phyloP scores from a whole-genome alignment of 2,329 filamentous ascomycete species.

The Macrophomina phaseolina region DNA sequence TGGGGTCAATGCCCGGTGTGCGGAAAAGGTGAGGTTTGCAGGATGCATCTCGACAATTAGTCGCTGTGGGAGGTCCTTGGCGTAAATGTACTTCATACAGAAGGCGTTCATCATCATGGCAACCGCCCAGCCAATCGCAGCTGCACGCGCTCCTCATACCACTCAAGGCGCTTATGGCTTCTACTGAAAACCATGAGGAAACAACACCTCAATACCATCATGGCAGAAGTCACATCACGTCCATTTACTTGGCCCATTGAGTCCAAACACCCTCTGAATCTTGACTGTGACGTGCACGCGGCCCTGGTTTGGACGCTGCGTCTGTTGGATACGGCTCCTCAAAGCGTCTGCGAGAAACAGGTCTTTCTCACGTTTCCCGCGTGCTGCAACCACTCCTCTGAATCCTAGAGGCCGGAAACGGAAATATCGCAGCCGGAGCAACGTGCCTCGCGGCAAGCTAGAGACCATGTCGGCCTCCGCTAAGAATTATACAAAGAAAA shows the following conservation, averaged over 20 bases:
- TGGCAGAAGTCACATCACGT: too few relatives aligned
- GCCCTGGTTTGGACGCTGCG: not conserved
- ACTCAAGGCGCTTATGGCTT: not conserved
- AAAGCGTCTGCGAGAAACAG: conserved; percentile 2
- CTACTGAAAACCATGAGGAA: not conserved
- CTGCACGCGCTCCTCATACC: not conserved
- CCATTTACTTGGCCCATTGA: too few relatives aligned
- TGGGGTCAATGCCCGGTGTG: not conserved
- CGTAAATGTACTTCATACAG: conserved; percentile 2
- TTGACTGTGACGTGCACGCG: not conserved
- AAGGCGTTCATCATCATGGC: not conserved
- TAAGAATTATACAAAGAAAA: conserved; percentile 16
- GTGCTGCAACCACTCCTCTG: conserved; percentile 15
- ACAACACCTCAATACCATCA: not conserved
- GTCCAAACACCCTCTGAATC: not conserved
- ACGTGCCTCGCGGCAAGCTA: conserved; percentile 3
- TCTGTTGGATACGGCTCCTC: not conserved
- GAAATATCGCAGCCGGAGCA: conserved; percentile 11
- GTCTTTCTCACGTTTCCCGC: conserved; percentile 19
- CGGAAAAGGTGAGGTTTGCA: not conserved
- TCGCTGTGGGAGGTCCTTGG: not conserved
- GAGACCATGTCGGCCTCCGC: not conserved
- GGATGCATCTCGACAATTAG: not conserved
- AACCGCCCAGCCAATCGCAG: not conserved
- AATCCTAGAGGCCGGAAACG: not conserved